Base-by-base conservation (phyloP, 805 yeast genomes). In the Sugiyamaella mastotermitis region DNA sequence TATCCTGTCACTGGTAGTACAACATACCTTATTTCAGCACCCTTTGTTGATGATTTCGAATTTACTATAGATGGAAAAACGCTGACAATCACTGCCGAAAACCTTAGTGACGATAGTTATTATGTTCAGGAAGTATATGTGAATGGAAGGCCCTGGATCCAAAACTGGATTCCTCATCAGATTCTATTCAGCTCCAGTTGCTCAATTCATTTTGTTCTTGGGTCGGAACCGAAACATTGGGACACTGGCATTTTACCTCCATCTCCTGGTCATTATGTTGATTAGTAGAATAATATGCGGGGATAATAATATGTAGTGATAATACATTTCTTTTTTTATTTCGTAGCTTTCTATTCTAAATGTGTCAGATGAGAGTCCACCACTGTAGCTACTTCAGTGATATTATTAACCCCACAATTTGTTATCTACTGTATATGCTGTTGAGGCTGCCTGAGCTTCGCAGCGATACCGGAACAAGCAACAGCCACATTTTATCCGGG, bases 1-100 rank as follows among this genome's bases (percentile, higher is more conserved):
- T 62, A 61, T 35, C 68, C 66, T 4, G 52, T 60, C 15, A 46
- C 66, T 4, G 65, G 64, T 1, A 60, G 66, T 3, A 55, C 62
- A 8, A 53, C 61, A 1, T 63, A 62, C 40, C 47, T 63, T 14
- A 33, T 62, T 5, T 41, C 58, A 3, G 46, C 63, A 1, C 68
- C 66, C 3, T 59, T 58, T 35, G 29, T 60, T 7, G 41, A 51
- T 5, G 37, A 52, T 24, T 37, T 52, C n/a, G 40, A 52, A 1
- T 36, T 62, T 19, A 43, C 46, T 20, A 46, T 58, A 26, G 52
- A 54, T 28, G 58, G 57, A 3, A 47, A 44, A 8, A 43, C 46
- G 33, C 46, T 56, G 27, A 40, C 48, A 22, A 55, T 61, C 23
- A 45, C 43, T 4, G 56, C 61, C 5, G 43, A 47, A 16, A 52